These are phyloP conservation scores for Coelastrella sp. DNA, from an alignment of 139 green algal genomes.

Conservation along the genomic window DNA sequence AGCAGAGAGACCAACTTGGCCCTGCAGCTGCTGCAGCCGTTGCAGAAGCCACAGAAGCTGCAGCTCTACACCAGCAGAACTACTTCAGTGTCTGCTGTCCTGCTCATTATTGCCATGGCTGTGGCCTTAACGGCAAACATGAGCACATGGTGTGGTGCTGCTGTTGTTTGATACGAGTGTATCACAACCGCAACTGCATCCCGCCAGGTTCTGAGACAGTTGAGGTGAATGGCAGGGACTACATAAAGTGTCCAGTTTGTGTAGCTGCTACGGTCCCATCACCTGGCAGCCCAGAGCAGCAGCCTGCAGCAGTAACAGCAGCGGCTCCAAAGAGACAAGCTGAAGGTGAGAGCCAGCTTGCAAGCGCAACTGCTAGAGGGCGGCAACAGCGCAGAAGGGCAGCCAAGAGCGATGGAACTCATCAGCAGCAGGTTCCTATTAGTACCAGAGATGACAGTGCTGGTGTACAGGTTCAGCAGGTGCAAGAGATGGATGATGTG, in stretches of 20 bases:
- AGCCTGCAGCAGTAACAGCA: background rate
- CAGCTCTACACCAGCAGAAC: background rate
- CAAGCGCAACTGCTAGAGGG: background rate
- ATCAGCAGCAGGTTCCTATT: too few relatives aligned
- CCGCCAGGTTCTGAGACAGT: background rate
- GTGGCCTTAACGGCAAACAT: constrained; percentile 29
- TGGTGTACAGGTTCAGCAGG: too few relatives aligned
- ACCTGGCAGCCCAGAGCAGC: background rate
- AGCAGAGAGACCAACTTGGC: background rate
- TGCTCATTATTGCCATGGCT: constrained; percentile 23
- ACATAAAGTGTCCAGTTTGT: constrained; percentile 12
- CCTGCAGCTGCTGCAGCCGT: background rate
- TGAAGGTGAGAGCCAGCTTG: background rate
- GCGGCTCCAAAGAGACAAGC: background rate
- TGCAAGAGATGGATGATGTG: too few relatives aligned
- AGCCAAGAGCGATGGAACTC: background rate
- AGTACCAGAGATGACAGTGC: too few relatives aligned
- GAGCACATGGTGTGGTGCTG: constrained; percentile 43
- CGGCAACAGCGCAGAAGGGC: background rate
- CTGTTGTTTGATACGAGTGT: constrained; percentile 25
- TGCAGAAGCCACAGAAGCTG: background rate
- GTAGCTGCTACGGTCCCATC: background rate
- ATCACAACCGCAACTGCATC: constrained; percentile 25
- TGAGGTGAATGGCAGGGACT: constrained; percentile 4
- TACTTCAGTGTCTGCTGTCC: constrained; percentile 4